phyloP scores from a whole-genome alignment of 306 rosid genomes.

The Castanea crenata region DNA sequence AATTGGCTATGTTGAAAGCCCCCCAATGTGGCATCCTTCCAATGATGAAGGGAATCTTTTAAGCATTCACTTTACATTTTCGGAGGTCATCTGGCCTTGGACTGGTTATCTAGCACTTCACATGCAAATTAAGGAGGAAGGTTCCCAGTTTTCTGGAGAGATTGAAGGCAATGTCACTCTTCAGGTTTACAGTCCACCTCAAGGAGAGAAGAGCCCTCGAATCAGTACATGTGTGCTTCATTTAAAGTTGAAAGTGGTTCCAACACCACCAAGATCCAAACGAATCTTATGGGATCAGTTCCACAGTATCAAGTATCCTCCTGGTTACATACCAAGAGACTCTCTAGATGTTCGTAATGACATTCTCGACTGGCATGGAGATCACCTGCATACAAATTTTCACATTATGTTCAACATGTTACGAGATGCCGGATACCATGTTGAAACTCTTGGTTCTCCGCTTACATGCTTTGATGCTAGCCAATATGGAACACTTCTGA shows the following conservation, averaged over 20 bases:
- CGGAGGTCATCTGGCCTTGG: slow-evolving; percentile 96
- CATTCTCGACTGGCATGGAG: slow-evolving; percentile 99
- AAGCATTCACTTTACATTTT: slow-evolving; percentile 86
- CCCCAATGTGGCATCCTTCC: slow-evolving; percentile 92
- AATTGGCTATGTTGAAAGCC: slow-evolving; percentile 72
- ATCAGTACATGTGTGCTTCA: slow-evolving; percentile 82
- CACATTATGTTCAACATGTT: slow-evolving; percentile 97
- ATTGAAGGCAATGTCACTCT: slow-evolving; percentile 92
- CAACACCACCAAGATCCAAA: slow-evolving; percentile 80
- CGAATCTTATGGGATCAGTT: slow-evolving; percentile 97
- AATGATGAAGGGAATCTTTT: slow-evolving; percentile 88
- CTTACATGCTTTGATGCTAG: slow-evolving; percentile 91
- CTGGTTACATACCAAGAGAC: slow-evolving; percentile 97
- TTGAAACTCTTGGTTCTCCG: slow-evolving; percentile 95
- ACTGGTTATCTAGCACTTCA: slow-evolving; percentile 92
- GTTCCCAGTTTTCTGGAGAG: slow-evolving; percentile 79
- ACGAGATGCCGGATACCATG: slow-evolving; percentile 82
- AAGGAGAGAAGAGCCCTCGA: slow-evolving; percentile 55
- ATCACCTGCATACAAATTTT: slow-evolving; percentile 92
- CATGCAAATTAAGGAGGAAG: slow-evolving; percentile 97
- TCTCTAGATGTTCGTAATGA: slow-evolving; percentile 97
- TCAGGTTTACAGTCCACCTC: slow-evolving; percentile 72
- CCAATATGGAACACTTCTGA: slow-evolving; percentile 83
- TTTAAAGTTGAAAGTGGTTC: slow-evolving; percentile 80
- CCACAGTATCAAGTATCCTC: slow-evolving; percentile 94